Evolutionary conservation across 2,329 filamentous ascomycete genomes (phyloP).

Genomic region (Colletotrichum lentis): DNA sequence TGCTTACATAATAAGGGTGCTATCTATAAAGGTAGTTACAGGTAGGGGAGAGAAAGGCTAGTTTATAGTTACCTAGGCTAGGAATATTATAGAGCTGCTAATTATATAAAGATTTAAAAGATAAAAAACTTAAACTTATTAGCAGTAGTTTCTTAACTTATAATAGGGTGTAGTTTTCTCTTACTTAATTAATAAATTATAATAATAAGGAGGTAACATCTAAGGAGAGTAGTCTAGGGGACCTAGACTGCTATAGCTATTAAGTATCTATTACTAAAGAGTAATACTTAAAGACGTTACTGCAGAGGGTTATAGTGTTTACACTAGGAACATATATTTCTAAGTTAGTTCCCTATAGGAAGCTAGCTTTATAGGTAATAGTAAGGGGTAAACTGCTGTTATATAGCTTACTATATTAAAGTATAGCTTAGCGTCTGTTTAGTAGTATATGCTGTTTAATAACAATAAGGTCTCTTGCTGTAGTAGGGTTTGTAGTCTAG

Average conservation of each 20-base stretch:
- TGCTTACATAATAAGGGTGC: neutral
- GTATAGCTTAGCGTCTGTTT: neutral
- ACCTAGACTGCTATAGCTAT: neutral
- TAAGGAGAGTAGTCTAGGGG: neutral
- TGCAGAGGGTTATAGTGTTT: neutral
- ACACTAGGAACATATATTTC: neutral
- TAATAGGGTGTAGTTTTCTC: neutral
- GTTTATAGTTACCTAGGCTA: neutral
- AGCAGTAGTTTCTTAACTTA: neutral
- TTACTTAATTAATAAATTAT: conserved; percentile 3
- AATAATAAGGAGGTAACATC: neutral
- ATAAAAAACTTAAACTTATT: neutral
- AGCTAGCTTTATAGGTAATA: neutral
- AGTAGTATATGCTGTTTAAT: neutral
- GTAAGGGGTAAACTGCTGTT: neutral
- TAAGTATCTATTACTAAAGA: conserved; percentile 16
- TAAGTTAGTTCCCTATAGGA: conserved; percentile 10
- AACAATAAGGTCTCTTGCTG: neutral
- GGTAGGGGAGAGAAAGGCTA: neutral
- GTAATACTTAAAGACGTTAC: conserved; percentile 5
- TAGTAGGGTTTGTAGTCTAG: conserved; percentile 3
- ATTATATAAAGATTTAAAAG: neutral
- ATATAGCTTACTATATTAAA: neutral
- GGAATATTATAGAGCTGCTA: neutral
- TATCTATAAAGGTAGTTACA: neutral